A percentile compares a stretch with the other conserved stretches of the same genome.
These are phyloP conservation scores for Sclerotinia minor DNA, from an alignment of 2,329 filamentous ascomycete genomes.

Conservation along the genomic window DNA sequence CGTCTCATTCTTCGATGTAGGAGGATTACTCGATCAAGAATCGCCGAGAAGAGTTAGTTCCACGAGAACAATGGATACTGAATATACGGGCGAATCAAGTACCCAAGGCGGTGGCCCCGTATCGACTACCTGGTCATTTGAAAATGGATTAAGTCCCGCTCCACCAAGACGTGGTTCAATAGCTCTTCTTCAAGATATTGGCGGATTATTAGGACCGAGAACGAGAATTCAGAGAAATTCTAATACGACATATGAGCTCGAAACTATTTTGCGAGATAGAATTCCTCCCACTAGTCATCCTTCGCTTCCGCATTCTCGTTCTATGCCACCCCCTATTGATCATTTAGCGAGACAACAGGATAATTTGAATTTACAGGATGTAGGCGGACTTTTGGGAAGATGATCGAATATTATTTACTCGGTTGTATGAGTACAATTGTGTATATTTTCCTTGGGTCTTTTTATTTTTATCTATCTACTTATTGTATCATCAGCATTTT, in stretches of 20 bases:
- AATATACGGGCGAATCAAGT: constrained; percentile 33
- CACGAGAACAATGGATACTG: constrained; percentile 35
- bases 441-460: neutral
- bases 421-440: too few species aligned
- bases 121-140: constrained; percentile 30
- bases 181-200: constrained; percentile 59
- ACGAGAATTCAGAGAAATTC: constrained; percentile 28
- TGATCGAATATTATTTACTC: neutral
- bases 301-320: neutral
- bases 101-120: constrained; percentile 28
- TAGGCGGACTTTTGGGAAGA: constrained; percentile 4
- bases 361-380: constrained; percentile 10
- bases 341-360: neutral
- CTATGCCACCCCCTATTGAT: neutral
- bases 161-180: constrained; percentile 55
- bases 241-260: constrained; percentile 34
- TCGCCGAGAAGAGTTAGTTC: constrained; percentile 33
- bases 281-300: neutral
- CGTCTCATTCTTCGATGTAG: constrained; percentile 84
- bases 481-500: neutral
- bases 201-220: constrained; percentile 52
- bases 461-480: neutral
- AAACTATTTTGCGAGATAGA: constrained; percentile 36
- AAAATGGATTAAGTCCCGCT: constrained; percentile 45
- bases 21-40: constrained; percentile 67